Conservation (phyloP, 805 yeast genomes). For the Lipomyces orientalis region DNA sequence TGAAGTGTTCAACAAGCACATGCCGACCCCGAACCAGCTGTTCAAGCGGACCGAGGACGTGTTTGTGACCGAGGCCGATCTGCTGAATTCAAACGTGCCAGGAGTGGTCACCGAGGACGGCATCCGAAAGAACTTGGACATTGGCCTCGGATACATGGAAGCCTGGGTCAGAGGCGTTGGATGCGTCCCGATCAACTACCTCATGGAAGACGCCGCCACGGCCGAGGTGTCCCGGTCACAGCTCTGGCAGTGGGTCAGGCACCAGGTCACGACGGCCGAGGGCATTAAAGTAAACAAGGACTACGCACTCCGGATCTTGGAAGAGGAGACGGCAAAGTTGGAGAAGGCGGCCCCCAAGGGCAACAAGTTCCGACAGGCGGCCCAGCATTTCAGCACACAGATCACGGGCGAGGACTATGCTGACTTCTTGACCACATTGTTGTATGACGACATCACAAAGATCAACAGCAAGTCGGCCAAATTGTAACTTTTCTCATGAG, state of each 20-base stretch:
- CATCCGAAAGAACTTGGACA: constrained; percentile 63
- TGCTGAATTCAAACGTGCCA: constrained; percentile 66
- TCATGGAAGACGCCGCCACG: constrained; percentile 82
- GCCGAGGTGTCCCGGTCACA: constrained; percentile 78
- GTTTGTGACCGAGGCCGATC: constrained; percentile 61
- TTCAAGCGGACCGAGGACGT: constrained; percentile 57
- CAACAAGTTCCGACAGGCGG: constrained; percentile 61
- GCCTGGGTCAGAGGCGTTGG: constrained; percentile 77
- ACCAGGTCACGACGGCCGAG: constrained; percentile 60
- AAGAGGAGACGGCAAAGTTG: constrained; percentile 63
- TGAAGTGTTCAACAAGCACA: constrained; percentile 72
- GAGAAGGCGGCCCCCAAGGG: constrained; percentile 51
- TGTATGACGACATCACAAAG: constrained; percentile 35
- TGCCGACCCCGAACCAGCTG: constrained; percentile 78
- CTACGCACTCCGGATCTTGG: constrained; percentile 56
- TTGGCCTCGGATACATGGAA: constrained; percentile 73
- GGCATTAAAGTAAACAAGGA: constrained; percentile 61
- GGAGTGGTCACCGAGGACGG: constrained; percentile 70
- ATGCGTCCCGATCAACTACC: constrained; percentile 73
- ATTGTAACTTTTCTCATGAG: constrained; percentile 16
- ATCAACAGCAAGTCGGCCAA: constrained; percentile 20
- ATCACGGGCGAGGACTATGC: constrained; percentile 65
- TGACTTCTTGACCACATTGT: constrained; percentile 65
- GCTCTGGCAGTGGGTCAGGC: constrained; percentile 77
- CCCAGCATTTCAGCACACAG: constrained; percentile 65